Evolutionary conservation across 2,329 filamentous ascomycete species (phyloP).

Genomic region (Diaporthe vexans): DNA sequence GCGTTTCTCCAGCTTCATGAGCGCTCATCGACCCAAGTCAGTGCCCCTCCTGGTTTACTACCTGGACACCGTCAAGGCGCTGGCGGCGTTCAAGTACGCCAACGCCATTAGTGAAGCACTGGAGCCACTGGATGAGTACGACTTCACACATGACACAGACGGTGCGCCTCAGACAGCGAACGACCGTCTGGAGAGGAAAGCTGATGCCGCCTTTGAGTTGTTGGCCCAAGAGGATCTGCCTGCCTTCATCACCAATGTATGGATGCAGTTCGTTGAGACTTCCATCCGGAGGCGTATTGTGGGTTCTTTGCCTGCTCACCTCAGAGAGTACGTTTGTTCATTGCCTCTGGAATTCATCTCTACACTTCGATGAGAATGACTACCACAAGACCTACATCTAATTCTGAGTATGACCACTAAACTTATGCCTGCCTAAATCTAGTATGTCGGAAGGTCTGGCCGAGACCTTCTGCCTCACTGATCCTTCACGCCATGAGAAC

Average conservation of each 20-base stretch:
- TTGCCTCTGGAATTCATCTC: not conserved
- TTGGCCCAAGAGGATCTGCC: constrained; percentile 78
- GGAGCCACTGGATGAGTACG: constrained; percentile 66
- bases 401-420: not conserved
- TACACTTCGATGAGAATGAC: accelerated
- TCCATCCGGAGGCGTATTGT: constrained; percentile 80
- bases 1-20: constrained; percentile 77
- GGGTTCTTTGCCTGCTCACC: constrained; percentile 73
- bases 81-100: constrained; percentile 78
- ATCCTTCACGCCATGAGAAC: constrained; percentile 79
- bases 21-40: constrained; percentile 70
- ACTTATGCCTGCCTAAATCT: not conserved
- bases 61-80: constrained; percentile 77
- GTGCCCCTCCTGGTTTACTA: constrained; percentile 79
- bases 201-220: constrained; percentile 72
- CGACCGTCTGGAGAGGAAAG: constrained; percentile 72
- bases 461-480: constrained; percentile 83
- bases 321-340: constrained; percentile 62
- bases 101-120: constrained; percentile 76
- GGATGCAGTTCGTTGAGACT: constrained; percentile 77
- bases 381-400: not conserved
- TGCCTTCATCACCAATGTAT: constrained; percentile 78
- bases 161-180: constrained; percentile 66
- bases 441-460: constrained; percentile 78
- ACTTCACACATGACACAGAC: constrained; percentile 66